Percentiles rank a stretch among this genome's conserved stretches.
These are phyloP conservation scores for Picea glauca DNA, from an alignment of 75 land plant genomes.

Conservation along the genomic window DNA sequence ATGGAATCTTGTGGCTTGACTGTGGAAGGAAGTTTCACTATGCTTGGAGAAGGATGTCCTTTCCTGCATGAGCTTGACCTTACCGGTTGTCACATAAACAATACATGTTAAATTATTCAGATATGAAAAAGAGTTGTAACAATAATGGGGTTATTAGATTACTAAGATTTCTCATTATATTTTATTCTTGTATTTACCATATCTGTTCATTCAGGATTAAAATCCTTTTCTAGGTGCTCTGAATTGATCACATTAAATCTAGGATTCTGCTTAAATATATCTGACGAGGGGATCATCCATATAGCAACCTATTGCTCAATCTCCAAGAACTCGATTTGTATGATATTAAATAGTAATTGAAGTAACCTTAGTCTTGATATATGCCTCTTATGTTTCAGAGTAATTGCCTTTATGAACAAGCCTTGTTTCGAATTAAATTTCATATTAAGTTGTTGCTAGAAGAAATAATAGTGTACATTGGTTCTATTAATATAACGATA, in stretches of 20 bases:
- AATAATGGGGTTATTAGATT: background rate
- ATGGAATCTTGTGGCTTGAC: too few relatives aligned
- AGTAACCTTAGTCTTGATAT: too few relatives aligned
- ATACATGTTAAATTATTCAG: slow-evolving; percentile 46
- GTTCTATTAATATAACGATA: too few relatives aligned
- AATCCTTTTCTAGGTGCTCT: slow-evolving; percentile 61
- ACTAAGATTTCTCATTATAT: background rate
- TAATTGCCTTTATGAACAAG: too few relatives aligned
- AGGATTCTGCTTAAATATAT: slow-evolving; percentile 67
- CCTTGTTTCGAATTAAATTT: too few relatives aligned
- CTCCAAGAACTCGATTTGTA: slow-evolving; percentile 84
- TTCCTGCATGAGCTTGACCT: slow-evolving; percentile 83
- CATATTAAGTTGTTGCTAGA: too few relatives aligned
- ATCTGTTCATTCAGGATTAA: slow-evolving; percentile 53
- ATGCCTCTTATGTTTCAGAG: too few relatives aligned
- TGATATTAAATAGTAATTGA: background rate
- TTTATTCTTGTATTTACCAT: slow-evolving; percentile 5
- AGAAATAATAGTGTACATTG: too few relatives aligned
- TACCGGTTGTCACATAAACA: slow-evolving; percentile 75
- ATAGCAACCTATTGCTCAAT: slow-evolving; percentile 54
- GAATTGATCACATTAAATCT: slow-evolving; percentile 60
- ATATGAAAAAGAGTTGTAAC: background rate
- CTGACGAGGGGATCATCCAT: slow-evolving; percentile 59
- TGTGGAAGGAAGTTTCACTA: slow-evolving; percentile 48
- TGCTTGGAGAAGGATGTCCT: slow-evolving; percentile 62